phyloP scores from a whole-genome alignment of 108 stramenopile species.

The Discostella stelligeroides region DNA sequence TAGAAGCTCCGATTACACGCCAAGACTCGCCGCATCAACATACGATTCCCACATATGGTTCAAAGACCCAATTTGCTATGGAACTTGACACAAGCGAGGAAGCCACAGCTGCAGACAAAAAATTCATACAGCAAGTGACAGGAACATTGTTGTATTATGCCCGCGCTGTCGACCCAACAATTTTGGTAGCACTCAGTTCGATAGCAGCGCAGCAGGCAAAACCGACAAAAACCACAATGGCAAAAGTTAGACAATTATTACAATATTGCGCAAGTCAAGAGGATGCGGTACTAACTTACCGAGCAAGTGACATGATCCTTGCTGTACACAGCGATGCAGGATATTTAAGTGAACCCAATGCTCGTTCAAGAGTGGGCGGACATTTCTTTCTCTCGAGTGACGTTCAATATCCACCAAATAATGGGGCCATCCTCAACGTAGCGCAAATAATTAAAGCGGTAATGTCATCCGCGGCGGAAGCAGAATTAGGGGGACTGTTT shows the following conservation, averaged over 20 bases:
- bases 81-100: background rate
- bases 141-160: conserved; percentile 1
- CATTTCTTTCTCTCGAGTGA: background rate
- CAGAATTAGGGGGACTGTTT: background rate
- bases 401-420: background rate
- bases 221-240: background rate
- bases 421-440: background rate
- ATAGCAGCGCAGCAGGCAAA: background rate
- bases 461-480: background rate
- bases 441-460: background rate
- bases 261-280: conserved; percentile 1
- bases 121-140: too few relatives aligned
- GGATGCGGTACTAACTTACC: background rate
- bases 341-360: background rate
- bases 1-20: too few relatives aligned
- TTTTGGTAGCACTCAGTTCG: background rate
- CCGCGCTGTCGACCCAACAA: background rate
- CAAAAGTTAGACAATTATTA: background rate
- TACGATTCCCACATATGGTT: background rate
- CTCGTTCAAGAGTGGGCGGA: background rate
- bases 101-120: background rate
- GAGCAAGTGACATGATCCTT: too few relatives aligned
- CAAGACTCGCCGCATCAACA: background rate
- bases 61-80: background rate
- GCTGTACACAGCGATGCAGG: too few relatives aligned